Conservation (phyloP, 345 rosid genomes). For the Cardamine occulta region DNA sequence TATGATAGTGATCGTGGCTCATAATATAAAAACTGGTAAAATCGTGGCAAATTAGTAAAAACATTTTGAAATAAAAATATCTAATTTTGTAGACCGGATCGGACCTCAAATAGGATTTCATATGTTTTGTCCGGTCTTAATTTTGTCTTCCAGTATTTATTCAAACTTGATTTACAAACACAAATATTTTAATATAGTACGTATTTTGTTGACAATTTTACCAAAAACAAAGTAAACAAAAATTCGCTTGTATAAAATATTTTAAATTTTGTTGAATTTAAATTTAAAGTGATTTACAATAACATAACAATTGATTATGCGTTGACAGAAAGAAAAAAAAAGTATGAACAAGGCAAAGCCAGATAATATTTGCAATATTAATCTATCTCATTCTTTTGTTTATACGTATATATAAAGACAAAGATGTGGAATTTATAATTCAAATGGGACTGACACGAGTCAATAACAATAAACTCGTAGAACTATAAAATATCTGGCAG, state of each 20-base stretch:
- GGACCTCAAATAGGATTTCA: neutral
- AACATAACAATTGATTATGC: neutral
- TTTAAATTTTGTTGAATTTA: neutral
- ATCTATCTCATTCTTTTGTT: neutral
- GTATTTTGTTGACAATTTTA: neutral
- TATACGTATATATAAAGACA: neutral
- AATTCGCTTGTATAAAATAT: neutral
- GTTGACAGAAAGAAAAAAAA: neutral
- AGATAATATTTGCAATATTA: neutral
- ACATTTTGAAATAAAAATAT: neutral
- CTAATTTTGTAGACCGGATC: neutral
- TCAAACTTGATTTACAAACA: neutral
- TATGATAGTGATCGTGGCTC: neutral
- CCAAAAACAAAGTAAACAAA: neutral
- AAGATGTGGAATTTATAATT: neutral
- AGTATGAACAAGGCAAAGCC: neutral
- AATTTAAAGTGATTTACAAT: neutral
- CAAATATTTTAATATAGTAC: neutral
- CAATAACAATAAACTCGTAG: neutral
- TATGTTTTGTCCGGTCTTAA: neutral
- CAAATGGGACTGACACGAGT: neutral
- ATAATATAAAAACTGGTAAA: neutral
- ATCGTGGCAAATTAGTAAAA: neutral
- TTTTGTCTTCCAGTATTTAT: neutral
- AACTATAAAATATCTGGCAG: slow-evolving; percentile 11